phyloP scores from a whole-genome alignment of 2,329 filamentous ascomycete genomes.

The Pseudocercospora macadamiae region DNA sequence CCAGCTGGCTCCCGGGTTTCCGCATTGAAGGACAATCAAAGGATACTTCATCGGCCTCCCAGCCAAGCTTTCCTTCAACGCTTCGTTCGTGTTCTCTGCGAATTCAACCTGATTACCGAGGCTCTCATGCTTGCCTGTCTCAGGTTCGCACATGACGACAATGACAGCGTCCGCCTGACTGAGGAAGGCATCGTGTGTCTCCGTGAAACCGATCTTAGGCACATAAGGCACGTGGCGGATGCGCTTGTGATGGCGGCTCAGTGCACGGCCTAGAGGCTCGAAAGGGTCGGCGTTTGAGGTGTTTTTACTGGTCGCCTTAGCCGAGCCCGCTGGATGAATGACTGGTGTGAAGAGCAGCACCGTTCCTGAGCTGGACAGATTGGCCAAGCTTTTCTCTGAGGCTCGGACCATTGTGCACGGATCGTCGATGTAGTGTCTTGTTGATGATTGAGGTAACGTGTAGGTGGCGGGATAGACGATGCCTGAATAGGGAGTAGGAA shows the following conservation, averaged over 20 bases:
- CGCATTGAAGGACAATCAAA: slow-evolving; percentile 26
- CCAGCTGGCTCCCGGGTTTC: slow-evolving; percentile 19
- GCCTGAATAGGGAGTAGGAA: slow-evolving; percentile 10
- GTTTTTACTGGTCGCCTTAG: slow-evolving; percentile 47
- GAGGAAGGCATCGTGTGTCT: slow-evolving; percentile 65
- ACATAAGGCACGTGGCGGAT: slow-evolving; percentile 75
- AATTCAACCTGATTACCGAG: slow-evolving; percentile 30
- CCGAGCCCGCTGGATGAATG: slow-evolving; percentile 26
- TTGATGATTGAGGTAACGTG: slow-evolving; percentile 8
- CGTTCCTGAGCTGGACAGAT: slow-evolving; percentile 42
- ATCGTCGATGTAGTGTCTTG: slow-evolving; percentile 2
- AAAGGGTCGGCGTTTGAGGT: slow-evolving; percentile 65
- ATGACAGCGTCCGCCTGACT: slow-evolving; percentile 62
- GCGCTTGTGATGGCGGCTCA: slow-evolving; percentile 62
- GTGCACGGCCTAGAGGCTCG: slow-evolving; percentile 67
- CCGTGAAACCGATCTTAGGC: slow-evolving; percentile 64
- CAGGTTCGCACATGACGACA: slow-evolving; percentile 59
- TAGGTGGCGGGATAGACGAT: slow-evolving; percentile 1
- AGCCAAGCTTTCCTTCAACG: slow-evolving; percentile 14
- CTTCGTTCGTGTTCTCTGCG: slow-evolving; percentile 22
- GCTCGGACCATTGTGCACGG: slow-evolving; percentile 25
- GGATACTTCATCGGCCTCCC: slow-evolving; percentile 13
- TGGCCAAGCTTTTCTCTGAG: slow-evolving; percentile 21
- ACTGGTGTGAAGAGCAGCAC: slow-evolving; percentile 52
- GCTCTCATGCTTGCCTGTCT: slow-evolving; percentile 38